A percentile compares a stretch with the other conserved stretches of the same genome.
These are phyloP conservation scores for Aspergillus phoenicis DNA, from an alignment of 2,329 filamentous ascomycete genomes.

Conservation along the genomic window DNA sequence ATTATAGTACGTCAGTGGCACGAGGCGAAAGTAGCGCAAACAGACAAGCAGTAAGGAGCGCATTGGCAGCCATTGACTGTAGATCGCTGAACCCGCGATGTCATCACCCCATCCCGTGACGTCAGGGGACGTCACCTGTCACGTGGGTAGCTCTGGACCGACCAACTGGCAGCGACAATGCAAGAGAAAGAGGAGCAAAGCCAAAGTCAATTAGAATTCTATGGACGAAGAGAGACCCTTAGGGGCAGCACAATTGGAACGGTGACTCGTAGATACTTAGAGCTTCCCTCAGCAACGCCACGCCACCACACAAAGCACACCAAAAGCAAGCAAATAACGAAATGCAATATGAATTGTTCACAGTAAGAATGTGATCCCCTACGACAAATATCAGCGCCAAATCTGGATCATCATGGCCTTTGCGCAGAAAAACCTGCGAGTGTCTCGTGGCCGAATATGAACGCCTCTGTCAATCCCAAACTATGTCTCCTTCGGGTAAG, in stretches of 20 bases:
- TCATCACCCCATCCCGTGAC: constrained; percentile 10
- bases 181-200: neutral
- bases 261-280: neutral
- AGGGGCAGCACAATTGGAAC: neutral
- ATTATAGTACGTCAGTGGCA: constrained; percentile 8
- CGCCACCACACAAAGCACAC: neutral
- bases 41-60: neutral
- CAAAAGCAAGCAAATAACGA: neutral
- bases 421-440: neutral
- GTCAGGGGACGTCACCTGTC: constrained; percentile 1
- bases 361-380: neutral
- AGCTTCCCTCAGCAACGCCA: neutral
- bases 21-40: neutral
- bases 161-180: neutral
- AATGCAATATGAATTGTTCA: neutral
- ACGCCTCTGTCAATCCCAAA: neutral
- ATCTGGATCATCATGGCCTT: neutral
- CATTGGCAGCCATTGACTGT: neutral
- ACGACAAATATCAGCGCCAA: neutral
- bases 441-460: neutral
- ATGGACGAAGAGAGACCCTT: neutral
- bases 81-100: neutral
- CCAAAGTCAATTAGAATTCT: constrained; percentile 8
- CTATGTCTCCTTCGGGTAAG: neutral
- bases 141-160: neutral